Percentiles rank a stretch among this genome's conserved stretches.
phyloP scores from a whole-genome alignment of 331 rosid genomes.

The Quercus tomentella region DNA sequence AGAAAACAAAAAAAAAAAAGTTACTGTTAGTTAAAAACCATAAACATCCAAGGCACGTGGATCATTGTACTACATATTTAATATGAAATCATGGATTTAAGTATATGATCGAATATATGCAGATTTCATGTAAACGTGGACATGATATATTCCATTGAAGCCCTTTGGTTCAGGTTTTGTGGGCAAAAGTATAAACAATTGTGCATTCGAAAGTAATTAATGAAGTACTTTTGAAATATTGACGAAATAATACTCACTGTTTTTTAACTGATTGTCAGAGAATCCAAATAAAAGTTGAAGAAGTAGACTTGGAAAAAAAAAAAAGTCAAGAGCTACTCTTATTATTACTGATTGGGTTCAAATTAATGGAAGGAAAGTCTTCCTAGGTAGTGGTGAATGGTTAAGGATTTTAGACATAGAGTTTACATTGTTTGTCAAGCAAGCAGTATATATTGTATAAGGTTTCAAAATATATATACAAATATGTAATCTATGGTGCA shows the following conservation, averaged over 20 bases:
- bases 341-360: not conserved
- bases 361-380: not conserved
- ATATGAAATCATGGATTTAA: not conserved
- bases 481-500: no score
- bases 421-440: conserved; percentile 1
- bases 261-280: not conserved
- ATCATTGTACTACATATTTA: not conserved
- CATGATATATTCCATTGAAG: not conserved
- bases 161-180: not conserved
- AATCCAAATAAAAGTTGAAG: not conserved
- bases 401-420: not conserved
- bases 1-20: no score
- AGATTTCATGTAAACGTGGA: not conserved
- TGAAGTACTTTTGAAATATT: not conserved
- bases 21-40: no score
- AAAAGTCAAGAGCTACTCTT: not conserved
- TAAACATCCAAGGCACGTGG: not conserved
- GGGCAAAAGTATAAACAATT: not conserved
- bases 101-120: not conserved
- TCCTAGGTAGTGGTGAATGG: not conserved
- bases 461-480: not conserved
- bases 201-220: not conserved
- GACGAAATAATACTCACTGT: not conserved
- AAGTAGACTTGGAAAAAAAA: not conserved
- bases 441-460: not conserved